Conservation (phyloP, 306 rosid genomes). For the Dalbergia cultrata region DNA sequence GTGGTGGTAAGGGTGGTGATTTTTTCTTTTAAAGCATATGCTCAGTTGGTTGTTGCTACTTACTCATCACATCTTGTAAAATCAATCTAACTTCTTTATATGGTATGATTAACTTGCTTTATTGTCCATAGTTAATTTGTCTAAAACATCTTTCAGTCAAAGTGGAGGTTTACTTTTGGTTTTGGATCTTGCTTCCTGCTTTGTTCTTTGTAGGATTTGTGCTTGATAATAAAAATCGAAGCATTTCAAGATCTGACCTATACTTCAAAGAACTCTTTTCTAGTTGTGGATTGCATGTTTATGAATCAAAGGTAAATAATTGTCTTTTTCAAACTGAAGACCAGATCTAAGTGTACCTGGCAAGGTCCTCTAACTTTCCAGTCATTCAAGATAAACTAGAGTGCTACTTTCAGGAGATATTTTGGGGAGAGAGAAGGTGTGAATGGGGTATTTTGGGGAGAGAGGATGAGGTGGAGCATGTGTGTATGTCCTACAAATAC, state of each 20-base stretch:
- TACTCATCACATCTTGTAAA: background rate
- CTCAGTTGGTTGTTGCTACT: background rate
- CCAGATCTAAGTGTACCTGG: background rate
- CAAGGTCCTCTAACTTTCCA: background rate
- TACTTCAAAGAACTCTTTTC: conserved; percentile 84
- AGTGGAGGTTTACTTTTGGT: conserved; percentile 21
- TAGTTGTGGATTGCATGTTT: conserved; percentile 77
- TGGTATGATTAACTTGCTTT: background rate
- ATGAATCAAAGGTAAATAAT: conserved; percentile 69
- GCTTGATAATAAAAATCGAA: conserved; percentile 85
- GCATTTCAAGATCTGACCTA: conserved; percentile 83
- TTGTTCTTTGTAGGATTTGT: conserved; percentile 69
- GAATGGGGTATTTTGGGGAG: no score
- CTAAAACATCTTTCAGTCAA: conserved; percentile 2
- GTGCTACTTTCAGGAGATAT: background rate
- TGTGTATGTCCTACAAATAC: no score
- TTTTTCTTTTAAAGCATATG: no score
- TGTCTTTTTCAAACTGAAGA: conserved; percentile 12
- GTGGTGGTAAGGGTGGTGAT: conserved; percentile 87
- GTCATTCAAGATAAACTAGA: conserved; percentile 12
- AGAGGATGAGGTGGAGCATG: no score
- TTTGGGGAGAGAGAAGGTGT: no score
- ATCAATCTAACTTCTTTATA: background rate
- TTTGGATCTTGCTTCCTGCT: conserved; percentile 26
- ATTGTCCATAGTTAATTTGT: background rate